Evolutionary conservation across 352 stramenopile species (phyloP), one percentile per base, ranked within the genome.

Genomic region (Globisporangium megalacanthum): DNA sequence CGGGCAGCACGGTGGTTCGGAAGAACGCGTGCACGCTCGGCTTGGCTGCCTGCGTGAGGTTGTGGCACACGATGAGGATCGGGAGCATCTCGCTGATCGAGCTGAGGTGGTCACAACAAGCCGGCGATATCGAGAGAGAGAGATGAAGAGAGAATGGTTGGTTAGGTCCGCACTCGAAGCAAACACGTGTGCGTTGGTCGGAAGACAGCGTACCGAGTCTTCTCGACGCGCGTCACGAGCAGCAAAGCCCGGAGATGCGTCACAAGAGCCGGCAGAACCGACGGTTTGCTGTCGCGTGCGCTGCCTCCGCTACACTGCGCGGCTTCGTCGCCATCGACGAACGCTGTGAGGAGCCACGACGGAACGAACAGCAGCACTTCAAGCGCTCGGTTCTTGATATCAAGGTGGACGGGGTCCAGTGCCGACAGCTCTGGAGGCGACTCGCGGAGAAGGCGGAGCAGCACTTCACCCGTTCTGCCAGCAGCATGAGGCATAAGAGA

Each of bases 301-400:
- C 7, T 39, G 7, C 7, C 11, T 29, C 51, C 17, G 20, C 19
- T 1, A 6, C 11, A 14, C 10, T 47, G 37, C 13, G n/a, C 17
- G 13, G 19, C 17, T 20, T 60, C 45, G 19, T 61, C 51, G 39
- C 29, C 6, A 8, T 36, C 39, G 35, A 86, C 68, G 50, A 88
- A 84, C 20, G 72, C 65, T 13, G 60, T 65, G 6, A 85, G 61
- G 8, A 86, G 55, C 44, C 46, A 49, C 9, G 68, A 59, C 4
- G 77, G 77, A 4, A 88, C 49, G 45, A 87, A 71, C 66, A 88
- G 75, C 56, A 90, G 79, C 8, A 88, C 72, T 56, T 90, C 77
- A 8, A 83, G 62, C 20, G 65, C 64, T 55, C 77, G 78, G 64
- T 85, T 89, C 59, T 85, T 89, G 54, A 86, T 57, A 13, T 80